Evolutionary conservation across 352 stramenopile genomes (phyloP).

Genomic region (Globisporangium emineosum): DNA sequence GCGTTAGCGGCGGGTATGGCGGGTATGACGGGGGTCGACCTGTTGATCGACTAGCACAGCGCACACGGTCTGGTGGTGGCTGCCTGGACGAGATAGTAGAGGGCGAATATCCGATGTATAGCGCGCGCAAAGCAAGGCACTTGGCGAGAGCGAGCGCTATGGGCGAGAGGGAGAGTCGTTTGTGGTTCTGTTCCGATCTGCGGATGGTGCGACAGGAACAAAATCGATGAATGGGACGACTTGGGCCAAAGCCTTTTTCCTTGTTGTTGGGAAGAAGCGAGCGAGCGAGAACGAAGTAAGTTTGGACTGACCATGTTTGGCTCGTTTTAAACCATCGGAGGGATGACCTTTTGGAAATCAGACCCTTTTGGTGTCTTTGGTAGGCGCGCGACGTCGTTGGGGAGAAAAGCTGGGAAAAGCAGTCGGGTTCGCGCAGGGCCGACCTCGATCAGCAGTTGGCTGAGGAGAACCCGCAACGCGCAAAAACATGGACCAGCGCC

Average conservation of each 20-base stretch:
- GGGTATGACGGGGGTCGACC: background rate
- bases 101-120: too few relatives aligned
- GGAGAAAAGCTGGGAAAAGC: background rate
- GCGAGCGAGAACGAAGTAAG: constrained; percentile 9
- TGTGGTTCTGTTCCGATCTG: constrained; percentile 26
- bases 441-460: constrained; percentile 15
- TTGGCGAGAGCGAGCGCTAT: background rate
- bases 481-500: background rate
- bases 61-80: background rate
- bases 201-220: constrained; percentile 34
- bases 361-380: background rate
- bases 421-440: constrained; percentile 21
- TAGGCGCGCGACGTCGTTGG: background rate
- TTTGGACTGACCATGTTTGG: background rate
- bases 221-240: constrained; percentile 33
- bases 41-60: background rate
- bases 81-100: background rate
- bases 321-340: background rate
- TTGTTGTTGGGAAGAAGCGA: background rate
- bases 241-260: background rate
- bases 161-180: background rate
- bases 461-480: background rate
- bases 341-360: constrained; percentile 19
- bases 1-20: background rate
- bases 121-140: background rate